Base-by-base conservation (phyloP, 108 stramenopile species). In the Ochromonas danica region DNA sequence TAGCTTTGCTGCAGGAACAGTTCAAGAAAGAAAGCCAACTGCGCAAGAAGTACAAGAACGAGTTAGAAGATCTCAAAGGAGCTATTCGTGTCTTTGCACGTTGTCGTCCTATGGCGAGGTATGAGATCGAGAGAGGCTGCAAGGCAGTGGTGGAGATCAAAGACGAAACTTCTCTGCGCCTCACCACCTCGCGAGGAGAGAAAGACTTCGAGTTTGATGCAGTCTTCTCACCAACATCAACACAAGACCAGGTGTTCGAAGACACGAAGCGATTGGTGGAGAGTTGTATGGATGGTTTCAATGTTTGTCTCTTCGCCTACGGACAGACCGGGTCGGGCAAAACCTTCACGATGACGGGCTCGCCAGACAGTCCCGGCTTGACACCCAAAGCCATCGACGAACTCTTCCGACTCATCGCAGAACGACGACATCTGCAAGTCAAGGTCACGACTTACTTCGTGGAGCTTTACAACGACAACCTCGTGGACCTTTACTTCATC, bases 301-400 rank as follows among this genome's bases (percentile, higher is more conserved):
- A 90, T 84, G 89, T 89, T 17, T 89, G 89, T 51, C 71, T 89
- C 42, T 90, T 90, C 36, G 89, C 89, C 3, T 90, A 90, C 39
- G 89, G 89, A 30, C 89, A 90, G 83, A 91, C 90, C 0, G 90
- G 89, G 35, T 83, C 81, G 1, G 90, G 89, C 1, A 91, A 94
- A 85, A 94, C 93, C 14, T 90, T 83, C 72, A 94, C 93, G 2
- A 94, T 93, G 92, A 85, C 88, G 60, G 90, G 91, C 6, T 80
- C 39, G 33, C 80, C 62, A n/a, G 84, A 57, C 1, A 71, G 61
- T 28, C 87, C 83, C n/a, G 88, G 88, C 28, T 41, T 89, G 1
- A 85, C 87, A 0, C 88, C 87, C 2, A 81, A 87, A 17, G 80
- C 79, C 14, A 80, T 89, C 41, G 65, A 80, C 3, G 80, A 85